Evolutionary conservation across 1,139 yeast genomes (phyloP).

Genomic region (Hanseniaspora gamundiae): DNA sequence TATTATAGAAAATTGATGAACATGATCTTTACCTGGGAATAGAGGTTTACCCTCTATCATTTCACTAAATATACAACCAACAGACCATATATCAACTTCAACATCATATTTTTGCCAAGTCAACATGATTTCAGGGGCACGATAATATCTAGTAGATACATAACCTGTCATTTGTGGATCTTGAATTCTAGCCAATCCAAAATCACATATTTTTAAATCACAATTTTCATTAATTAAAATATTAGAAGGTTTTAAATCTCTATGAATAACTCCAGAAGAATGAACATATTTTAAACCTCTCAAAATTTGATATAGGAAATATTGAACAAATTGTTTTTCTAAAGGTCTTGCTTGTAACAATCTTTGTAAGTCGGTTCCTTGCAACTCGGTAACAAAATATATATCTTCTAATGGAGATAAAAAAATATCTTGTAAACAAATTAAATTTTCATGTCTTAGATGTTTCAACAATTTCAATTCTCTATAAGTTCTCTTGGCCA

Average conservation of each 20-base stretch:
- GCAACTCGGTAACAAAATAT: constrained; percentile 90
- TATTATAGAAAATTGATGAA: constrained; percentile 91
- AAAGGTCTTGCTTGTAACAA: constrained; percentile 84
- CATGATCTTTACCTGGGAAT: constrained; percentile 98
- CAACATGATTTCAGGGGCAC: constrained; percentile 98
- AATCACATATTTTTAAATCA: constrained; percentile 92
- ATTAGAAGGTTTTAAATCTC: constrained; percentile 90
- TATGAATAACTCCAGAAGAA: constrained; percentile 92
- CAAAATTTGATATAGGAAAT: constrained; percentile 85
- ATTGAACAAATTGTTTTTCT: constrained; percentile 92
- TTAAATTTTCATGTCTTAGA: constrained; percentile 86
- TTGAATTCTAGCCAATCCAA: constrained; percentile 92
- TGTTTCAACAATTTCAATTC: constrained; percentile 90
- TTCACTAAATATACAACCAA: constrained; percentile 97
- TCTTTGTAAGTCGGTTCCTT: constrained; percentile 93
- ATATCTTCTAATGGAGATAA: constrained; percentile 92
- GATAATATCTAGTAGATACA: constrained; percentile 88
- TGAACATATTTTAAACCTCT: constrained; percentile 93
- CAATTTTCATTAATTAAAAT: constrained; percentile 90
- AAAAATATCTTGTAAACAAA: constrained; percentile 87
- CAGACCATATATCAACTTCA: constrained; percentile 99
- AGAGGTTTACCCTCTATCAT: constrained; percentile 98
- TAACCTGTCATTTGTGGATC: constrained; percentile 99
- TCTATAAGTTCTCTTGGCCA: constrained; percentile 92
- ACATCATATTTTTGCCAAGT: constrained; percentile 99